Evolutionary conservation across 805 yeast species (phyloP), one percentile per base, ranked within the genome.

Genomic region (Starmera dryadoides): DNA sequence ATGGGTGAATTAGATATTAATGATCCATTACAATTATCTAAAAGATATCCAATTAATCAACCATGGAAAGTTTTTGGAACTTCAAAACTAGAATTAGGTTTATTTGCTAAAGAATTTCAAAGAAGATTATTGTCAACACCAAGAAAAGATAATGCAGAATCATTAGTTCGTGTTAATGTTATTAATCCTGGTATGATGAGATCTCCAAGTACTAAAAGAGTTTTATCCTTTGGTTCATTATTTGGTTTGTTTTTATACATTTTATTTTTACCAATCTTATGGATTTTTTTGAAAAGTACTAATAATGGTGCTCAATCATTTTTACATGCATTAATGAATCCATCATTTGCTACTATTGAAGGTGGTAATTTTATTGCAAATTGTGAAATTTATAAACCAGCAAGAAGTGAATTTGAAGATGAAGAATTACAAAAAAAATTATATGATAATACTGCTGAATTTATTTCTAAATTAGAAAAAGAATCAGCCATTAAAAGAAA

Each of bases 111-210:
- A 49, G 94, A 86, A 55, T 77, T 73, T 50, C 98, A 91, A 63
- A 71, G 79, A 38, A 68, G 79, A 44, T 56, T 87, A 35, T 69
- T 72, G 37, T 58, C 47, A 1, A 75, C 71, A 46, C 81, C 79
- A 43, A 69, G 94, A 42, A 75, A 80, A 37, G 95, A 87, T 60
- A 77, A 77, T 35, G 75, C 80, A 18, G 83, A 86, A 2, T 69
- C 74, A 53, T 85, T 82, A 50, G 77, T 86, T 19, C 73, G 81
- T 37, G 72, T 87, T 18, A 73, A 81, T 42, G 53, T 87, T 39
- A 93, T 86, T 5, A 93, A 93, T 54, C 98, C 99, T 0, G 98
- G 98, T 1, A 50, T 89, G 28, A 85, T 86, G 83, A 73, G 98
- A 48, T 79, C 95, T 2, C 86, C 95, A 2, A 77, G 94, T 20